Evolutionary conservation across 768 basidiomycete genomes (phyloP), one percentile per base, ranked within the genome.

Genomic region (Zangia roseola): DNA sequence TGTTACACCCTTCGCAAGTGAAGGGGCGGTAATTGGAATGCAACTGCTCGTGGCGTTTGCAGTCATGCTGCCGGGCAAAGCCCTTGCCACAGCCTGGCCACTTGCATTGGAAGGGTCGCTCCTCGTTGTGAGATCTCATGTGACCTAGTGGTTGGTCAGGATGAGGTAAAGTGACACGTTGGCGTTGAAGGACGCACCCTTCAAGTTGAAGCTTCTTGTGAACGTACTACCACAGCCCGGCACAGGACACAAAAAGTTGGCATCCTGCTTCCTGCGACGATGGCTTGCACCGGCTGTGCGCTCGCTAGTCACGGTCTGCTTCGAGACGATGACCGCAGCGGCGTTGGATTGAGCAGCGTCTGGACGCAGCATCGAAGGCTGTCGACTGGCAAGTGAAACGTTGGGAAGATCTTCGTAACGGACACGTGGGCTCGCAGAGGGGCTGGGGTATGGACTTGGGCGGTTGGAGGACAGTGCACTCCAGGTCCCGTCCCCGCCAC

Each of bases 21-120:
- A 94, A 95, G 53, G 94, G 93, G 20, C 94, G 74, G 60, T 92
- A 87, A 58, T 95, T 94, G 49, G 90, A 84, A 65, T 98, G 94
- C 35, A 98, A 75, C 56, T 94, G 88, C 68, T 97, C 94, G 59
- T 98, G 95, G 3, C 94, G 82, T 65, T 95, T 97, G 71, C 94
- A 97, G 66, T 98, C 94, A 61, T 97, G 94, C 65, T 95, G 91
- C 47, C 94, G 71, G 23, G 90, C 94, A 54, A 97, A 94, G 20
- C 94, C 91, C 70, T 97, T 95, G 23, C 84, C 86, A 62, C 94
- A 97, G 20, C 91, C 93, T 1, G 91, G 91, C 85, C 92, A 95
- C 60, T 89, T 86, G 72, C 94, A 97, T 67, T 87, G 82, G 77
- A 93, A 97, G 26, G 94, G 94, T 53, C 92, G 86, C 69, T 95